A percentile compares a stretch with the other conserved stretches of the same genome.
Evolutionary conservation across 768 basidiomycete genomes (phyloP).

Genomic region (Pisolithus sp.): DNA sequence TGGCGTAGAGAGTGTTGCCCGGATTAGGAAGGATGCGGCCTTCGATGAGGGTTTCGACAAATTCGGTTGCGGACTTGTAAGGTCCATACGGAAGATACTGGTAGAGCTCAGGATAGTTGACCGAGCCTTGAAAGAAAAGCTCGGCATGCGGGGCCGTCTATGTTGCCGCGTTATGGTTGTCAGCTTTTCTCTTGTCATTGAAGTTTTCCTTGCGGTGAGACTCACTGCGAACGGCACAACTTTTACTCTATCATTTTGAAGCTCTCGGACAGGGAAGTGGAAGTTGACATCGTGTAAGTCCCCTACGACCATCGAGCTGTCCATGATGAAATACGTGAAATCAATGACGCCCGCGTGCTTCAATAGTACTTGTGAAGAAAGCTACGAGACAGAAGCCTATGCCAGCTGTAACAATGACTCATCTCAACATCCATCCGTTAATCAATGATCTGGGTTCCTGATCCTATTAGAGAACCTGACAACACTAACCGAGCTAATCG

Average conservation of each 20-base stretch:
- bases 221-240: constrained; percentile 47
- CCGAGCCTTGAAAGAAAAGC: constrained; percentile 30
- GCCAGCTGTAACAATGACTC: too few species aligned
- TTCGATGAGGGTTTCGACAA: constrained; percentile 31
- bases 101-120: constrained; percentile 36
- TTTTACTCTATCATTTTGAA: constrained; percentile 44
- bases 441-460: too few species aligned
- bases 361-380: too few species aligned
- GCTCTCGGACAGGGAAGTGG: constrained; percentile 40
- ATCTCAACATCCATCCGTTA: too few species aligned
- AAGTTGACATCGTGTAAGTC: constrained; percentile 39
- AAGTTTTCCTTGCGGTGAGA: not conserved
- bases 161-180: not conserved
- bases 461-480: too few species aligned
- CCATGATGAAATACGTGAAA: too few species aligned
- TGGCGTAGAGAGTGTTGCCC: constrained; percentile 38
- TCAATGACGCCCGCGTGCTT: too few species aligned
- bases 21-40: constrained; percentile 31
- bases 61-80: constrained; percentile 32
- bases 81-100: constrained; percentile 47
- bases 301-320: not conserved
- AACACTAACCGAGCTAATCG: too few species aligned
- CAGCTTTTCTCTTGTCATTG: not conserved
- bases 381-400: too few species aligned
- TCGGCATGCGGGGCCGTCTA: constrained; percentile 43